phyloP scores from a whole-genome alignment of 2,329 filamentous ascomycete genomes.

The Diatrype stigma region DNA sequence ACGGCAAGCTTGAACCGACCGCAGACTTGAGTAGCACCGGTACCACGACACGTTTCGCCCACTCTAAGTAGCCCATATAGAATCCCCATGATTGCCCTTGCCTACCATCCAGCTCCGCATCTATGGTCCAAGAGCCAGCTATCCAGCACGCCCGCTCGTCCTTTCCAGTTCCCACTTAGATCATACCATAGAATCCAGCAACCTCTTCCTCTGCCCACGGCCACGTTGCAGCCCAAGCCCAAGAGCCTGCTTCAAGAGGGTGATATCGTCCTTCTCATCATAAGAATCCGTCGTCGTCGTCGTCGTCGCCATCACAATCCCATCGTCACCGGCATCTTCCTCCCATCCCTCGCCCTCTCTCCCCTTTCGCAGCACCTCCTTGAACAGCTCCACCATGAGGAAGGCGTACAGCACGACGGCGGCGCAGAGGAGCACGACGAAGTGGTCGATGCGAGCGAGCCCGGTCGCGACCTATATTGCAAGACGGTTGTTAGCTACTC shows the following conservation, averaged over 20 bases:
- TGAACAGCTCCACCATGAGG: conserved; percentile 1
- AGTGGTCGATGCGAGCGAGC: not conserved
- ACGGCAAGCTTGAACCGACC: too few species aligned
- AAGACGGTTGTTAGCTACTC: too few species aligned
- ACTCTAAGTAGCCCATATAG: too few species aligned
- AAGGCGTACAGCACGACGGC: not conserved
- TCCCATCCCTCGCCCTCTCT: not conserved
- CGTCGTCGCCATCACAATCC: not conserved
- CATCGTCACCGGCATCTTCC: not conserved
- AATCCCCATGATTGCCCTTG: too few species aligned
- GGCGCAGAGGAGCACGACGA: not conserved
- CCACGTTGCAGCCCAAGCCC: too few species aligned
- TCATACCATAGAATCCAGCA: not conserved
- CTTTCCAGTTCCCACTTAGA: too few species aligned
- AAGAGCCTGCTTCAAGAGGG: not conserved
- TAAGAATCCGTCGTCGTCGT: not conserved
- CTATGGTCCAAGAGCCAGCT: too few species aligned
- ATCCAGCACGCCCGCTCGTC: too few species aligned
- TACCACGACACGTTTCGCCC: too few species aligned
- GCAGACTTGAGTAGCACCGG: too few species aligned
- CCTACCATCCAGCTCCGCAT: too few species aligned
- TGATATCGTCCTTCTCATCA: not conserved
- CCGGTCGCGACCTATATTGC: not conserved
- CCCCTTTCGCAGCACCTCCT: not conserved
- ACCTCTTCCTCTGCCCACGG: not conserved